phyloP scores from a whole-genome alignment of 1,284 basidiomycete genomes.

The Testicularia cyperi region DNA sequence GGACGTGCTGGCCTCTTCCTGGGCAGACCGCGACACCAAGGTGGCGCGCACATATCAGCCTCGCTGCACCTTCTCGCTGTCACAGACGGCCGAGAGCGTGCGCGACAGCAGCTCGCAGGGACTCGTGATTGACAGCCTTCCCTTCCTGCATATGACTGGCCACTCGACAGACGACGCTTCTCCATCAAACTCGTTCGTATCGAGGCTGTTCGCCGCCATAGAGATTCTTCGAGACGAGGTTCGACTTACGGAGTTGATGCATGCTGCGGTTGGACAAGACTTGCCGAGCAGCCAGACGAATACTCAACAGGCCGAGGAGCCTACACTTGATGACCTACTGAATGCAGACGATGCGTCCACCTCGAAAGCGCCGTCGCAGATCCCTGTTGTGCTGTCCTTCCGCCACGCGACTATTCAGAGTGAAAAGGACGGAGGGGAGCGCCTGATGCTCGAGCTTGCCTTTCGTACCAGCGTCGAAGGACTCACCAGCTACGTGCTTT shows the following conservation, averaged over 20 bases:
- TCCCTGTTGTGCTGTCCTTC: slow-evolving; percentile 31
- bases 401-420: slow-evolving; percentile 10
- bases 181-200: slow-evolving; percentile 4
- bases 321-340: slow-evolving; percentile 22
- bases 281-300: slow-evolving; percentile 2
- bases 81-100: slow-evolving; percentile 28
- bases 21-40: slow-evolving; percentile 8
- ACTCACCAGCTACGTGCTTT: slow-evolving; percentile 6
- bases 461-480: slow-evolving; percentile 11
- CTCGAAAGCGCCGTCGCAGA: slow-evolving; percentile 1
- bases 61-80: slow-evolving; percentile 25
- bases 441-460: slow-evolving; percentile 10
- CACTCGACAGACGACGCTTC: slow-evolving; percentile 1
- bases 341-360: not conserved
- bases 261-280: slow-evolving; percentile 21
- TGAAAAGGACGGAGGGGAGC: slow-evolving; percentile 7
- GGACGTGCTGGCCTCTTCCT: slow-evolving; percentile 23
- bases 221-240: slow-evolving; percentile 32
- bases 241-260: slow-evolving; percentile 32
- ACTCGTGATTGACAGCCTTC: slow-evolving; percentile 27
- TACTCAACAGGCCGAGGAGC: not conserved
- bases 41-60: not conserved
- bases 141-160: slow-evolving; percentile 3
- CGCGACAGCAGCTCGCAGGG: slow-evolving; percentile 25
- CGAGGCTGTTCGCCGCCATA: slow-evolving; percentile 31